phyloP scores from a whole-genome alignment of 2,329 filamentous ascomycete species.

The Parascedosporium putredinis region DNA sequence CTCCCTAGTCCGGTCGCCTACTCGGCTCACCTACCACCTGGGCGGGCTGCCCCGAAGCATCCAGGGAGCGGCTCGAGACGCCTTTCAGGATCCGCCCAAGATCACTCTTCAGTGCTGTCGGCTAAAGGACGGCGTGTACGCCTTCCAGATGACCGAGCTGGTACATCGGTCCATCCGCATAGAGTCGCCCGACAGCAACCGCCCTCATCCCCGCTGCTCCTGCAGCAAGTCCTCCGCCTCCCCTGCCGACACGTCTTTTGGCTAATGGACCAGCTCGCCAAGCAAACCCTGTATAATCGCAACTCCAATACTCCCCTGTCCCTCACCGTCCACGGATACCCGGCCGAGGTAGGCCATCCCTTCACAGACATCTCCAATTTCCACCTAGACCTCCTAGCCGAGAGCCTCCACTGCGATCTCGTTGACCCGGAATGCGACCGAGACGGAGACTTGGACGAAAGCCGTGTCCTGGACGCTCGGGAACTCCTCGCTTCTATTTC shows the following conservation, averaged over 20 bases:
- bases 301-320: conserved; percentile 26
- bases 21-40: conserved; percentile 29
- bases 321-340: conserved; percentile 31
- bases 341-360: conserved; percentile 36
- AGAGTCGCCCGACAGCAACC: conserved; percentile 27
- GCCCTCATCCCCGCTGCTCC: conserved; percentile 34
- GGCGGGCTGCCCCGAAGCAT: conserved; percentile 26
- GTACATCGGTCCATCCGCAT: conserved; percentile 42
- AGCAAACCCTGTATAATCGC: conserved; percentile 33
- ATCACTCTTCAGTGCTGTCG: conserved; percentile 41
- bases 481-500: conserved; percentile 40
- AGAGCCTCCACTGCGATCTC: conserved; percentile 39
- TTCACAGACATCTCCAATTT: conserved; percentile 39
- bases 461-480: conserved; percentile 36
- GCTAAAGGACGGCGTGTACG: conserved; percentile 36
- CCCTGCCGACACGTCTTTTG: conserved; percentile 43
- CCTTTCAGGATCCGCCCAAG: conserved; percentile 36
- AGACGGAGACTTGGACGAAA: conserved; percentile 18
- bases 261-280: conserved; percentile 42
- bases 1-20: conserved; percentile 24
- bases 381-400: conserved; percentile 40
- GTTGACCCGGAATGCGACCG: too few relatives aligned
- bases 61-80: conserved; percentile 29
- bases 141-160: conserved; percentile 45
- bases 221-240: conserved; percentile 20